Conservation (phyloP, 1,284 basidiomycete genomes). For the Coniophora puteana region DNA sequence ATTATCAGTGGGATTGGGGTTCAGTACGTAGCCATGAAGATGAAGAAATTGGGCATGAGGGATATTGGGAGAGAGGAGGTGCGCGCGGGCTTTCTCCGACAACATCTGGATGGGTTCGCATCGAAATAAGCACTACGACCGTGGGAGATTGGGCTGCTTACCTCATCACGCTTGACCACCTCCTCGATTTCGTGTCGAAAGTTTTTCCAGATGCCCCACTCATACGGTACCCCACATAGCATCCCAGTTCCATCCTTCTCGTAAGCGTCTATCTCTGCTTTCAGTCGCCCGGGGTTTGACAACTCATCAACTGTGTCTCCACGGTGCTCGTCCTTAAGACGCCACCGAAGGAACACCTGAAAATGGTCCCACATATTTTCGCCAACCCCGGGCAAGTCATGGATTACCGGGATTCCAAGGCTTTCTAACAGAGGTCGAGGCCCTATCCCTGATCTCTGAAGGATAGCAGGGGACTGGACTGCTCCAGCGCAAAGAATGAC, state of each 20-base stretch:
- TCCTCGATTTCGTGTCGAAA: background rate
- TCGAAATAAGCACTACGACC: no score
- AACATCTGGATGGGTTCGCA: no score
- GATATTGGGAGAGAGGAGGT: background rate
- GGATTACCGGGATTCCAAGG: constrained; percentile 42
- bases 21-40: background rate
- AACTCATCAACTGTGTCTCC: background rate
- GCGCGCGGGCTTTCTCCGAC: no score
- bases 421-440: constrained; percentile 42
- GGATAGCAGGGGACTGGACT: constrained; percentile 2
- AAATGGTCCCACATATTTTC: constrained; percentile 52
- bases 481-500: constrained; percentile 2
- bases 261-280: no score
- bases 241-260: no score
- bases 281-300: no score
- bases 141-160: no score
- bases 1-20: background rate
- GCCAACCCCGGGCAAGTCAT: constrained; percentile 53
- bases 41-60: constrained; percentile 1
- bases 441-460: constrained; percentile 49
- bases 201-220: background rate
- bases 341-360: constrained; percentile 24
- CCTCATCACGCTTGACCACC: no score
- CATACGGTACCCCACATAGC: no score
- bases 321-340: background rate